Conservation (phyloP, 192 early-diverging fungal genomes). For the Umbelopsis sp. region DNA sequence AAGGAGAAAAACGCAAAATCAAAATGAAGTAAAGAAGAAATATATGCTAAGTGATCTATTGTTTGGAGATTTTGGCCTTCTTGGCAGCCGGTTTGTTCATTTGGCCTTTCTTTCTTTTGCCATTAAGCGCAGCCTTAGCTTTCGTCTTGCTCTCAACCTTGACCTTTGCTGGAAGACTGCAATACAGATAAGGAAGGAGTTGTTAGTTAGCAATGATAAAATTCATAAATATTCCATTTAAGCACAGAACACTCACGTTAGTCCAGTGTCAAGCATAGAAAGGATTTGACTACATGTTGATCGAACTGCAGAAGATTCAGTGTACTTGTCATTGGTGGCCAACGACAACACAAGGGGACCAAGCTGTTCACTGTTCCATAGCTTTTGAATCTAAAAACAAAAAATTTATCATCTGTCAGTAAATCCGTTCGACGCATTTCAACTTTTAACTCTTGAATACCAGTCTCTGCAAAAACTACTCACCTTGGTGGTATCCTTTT, state of each 20-base stretch:
- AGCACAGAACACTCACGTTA: conserved; percentile 38
- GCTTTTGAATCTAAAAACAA: not conserved
- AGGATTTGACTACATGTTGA: conserved; percentile 42
- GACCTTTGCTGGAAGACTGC: conserved; percentile 34
- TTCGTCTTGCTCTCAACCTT: conserved; percentile 41
- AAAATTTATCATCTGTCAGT: not conserved
- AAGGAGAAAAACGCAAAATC: not conserved
- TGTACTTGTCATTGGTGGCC: conserved; percentile 37
- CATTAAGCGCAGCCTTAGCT: conserved; percentile 32
- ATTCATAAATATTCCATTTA: not conserved
- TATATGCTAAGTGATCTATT: conserved; percentile 18
- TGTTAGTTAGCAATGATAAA: not conserved
- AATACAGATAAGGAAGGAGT: too few species aligned
- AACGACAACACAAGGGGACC: conserved; percentile 37
- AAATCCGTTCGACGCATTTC: not conserved
- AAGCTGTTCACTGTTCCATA: conserved; percentile 44
- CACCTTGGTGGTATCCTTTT: conserved; percentile 27
- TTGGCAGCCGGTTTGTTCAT: conserved; percentile 28
- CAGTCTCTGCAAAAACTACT: conserved; percentile 28
- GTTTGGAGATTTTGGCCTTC: conserved; percentile 17
- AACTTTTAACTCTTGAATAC: not conserved
- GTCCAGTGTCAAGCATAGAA: conserved; percentile 41
- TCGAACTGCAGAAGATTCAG: conserved; percentile 40
- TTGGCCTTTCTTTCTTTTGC: conserved; percentile 41
- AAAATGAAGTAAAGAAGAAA: not conserved